Percentiles rank a stretch among this genome's conserved stretches.
Conservation (phyloP, 163 green algal species). For the Dunaliella salina region DNA sequence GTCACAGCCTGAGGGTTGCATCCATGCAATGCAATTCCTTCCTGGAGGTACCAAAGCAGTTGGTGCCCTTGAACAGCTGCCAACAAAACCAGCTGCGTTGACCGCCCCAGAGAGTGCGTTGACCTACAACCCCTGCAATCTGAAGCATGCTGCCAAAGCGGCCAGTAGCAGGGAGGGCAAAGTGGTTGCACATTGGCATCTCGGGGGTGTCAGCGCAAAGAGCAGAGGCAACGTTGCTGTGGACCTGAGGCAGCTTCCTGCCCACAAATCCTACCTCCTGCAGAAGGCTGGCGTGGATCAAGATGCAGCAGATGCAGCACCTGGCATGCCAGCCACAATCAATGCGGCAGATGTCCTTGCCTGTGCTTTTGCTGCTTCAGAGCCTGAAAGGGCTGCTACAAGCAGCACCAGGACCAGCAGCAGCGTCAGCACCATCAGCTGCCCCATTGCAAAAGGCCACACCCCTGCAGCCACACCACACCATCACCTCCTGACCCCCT, state of each 20-base stretch:
- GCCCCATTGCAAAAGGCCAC: too few relatives aligned
- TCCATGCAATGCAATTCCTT: too few relatives aligned
- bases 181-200: neutral
- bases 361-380: neutral
- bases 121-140: too few relatives aligned
- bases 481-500: neutral
- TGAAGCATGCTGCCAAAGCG: too few relatives aligned
- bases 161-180: too few relatives aligned
- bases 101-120: too few relatives aligned
- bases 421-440: neutral
- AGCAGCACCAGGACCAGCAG: neutral
- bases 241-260: neutral
- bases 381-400: neutral
- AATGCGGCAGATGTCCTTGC: too few relatives aligned
- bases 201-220: neutral
- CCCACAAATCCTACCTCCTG: neutral
- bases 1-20: too few relatives aligned
- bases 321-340: too few relatives aligned
- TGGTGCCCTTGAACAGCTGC: too few relatives aligned
- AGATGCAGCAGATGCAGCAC: neutral
- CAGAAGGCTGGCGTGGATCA: neutral
- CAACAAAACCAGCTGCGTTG: too few relatives aligned
- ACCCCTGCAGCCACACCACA: neutral
- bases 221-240: neutral
- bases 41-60: too few relatives aligned